Evolutionary conservation across 1,284 basidiomycete species (phyloP).

Genomic region (Microbotryum lychnidis-dioicae): DNA sequence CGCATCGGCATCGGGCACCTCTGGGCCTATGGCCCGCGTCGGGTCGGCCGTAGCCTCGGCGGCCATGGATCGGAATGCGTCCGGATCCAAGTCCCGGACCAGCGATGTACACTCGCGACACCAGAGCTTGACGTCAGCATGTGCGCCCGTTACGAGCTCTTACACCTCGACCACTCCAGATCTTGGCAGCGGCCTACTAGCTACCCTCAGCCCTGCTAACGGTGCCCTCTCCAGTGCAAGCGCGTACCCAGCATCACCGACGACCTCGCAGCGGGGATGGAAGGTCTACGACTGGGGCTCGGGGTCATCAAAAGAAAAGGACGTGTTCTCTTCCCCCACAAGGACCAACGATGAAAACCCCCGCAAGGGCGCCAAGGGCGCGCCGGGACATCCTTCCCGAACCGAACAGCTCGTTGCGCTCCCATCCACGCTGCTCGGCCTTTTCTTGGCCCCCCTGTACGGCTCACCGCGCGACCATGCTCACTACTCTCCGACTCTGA

Average conservation of each 20-base stretch:
- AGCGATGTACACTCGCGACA: conserved; percentile 23
- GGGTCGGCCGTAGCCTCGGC: conserved; percentile 1
- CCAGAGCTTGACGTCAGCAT: conserved; percentile 25
- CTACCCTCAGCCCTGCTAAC: conserved; percentile 3
- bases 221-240: not conserved
- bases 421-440: conserved; percentile 13
- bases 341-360: conserved; percentile 1
- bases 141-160: conserved; percentile 22
- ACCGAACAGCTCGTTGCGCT: conserved; percentile 7
- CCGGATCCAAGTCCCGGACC: conserved; percentile 4
- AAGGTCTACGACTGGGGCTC: conserved; percentile 23
- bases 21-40: conserved; percentile 5
- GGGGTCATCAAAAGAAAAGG: not conserved
- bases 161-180: conserved; percentile 12
- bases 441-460: conserved; percentile 19
- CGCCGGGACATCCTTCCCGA: not conserved
- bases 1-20: not conserved
- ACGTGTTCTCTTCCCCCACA: not conserved
- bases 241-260: not conserved
- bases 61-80: conserved; percentile 21
- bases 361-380: not conserved
- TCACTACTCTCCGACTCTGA: conserved; percentile 12
- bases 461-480: not conserved
- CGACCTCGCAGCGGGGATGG: conserved; percentile 6
- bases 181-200: not conserved